These are phyloP conservation scores for Gillenia trifoliata DNA, from an alignment of 306 rosid species.

Conservation along the genomic window DNA sequence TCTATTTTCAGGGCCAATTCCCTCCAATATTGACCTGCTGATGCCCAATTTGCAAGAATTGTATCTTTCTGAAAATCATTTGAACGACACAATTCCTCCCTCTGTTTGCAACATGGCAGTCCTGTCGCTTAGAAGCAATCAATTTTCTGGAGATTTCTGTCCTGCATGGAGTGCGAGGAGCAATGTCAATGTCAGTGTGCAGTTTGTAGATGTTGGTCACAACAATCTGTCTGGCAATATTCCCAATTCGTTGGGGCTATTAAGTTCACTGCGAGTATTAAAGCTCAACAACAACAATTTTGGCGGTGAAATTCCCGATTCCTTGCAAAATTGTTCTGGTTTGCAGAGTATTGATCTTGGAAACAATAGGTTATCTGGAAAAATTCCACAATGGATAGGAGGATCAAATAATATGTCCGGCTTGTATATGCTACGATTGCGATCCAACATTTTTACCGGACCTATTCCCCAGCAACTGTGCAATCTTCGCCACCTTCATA, in stretches of 20 bases:
- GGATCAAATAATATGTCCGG: neutral
- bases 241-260: neutral
- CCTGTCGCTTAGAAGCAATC: neutral
- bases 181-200: fast-evolving
- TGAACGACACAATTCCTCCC: neutral
- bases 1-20: neutral
- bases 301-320: neutral
- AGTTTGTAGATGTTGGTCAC: neutral
- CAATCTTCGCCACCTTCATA: neutral
- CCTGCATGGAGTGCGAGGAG: neutral
- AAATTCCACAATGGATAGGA: neutral
- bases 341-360: neutral
- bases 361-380: neutral
- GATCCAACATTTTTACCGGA: neutral
- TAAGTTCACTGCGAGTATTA: neutral
- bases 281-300: neutral
- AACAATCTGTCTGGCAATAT: neutral
- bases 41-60: neutral
- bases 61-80: neutral
- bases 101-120: fast-evolving
- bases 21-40: neutral
- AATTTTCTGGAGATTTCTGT: neutral
- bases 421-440: neutral
- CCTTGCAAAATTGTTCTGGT: neutral
- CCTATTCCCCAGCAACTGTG: neutral